Conservation (phyloP, 106 monocot species). For the Acanthochlamys bracteata region DNA sequence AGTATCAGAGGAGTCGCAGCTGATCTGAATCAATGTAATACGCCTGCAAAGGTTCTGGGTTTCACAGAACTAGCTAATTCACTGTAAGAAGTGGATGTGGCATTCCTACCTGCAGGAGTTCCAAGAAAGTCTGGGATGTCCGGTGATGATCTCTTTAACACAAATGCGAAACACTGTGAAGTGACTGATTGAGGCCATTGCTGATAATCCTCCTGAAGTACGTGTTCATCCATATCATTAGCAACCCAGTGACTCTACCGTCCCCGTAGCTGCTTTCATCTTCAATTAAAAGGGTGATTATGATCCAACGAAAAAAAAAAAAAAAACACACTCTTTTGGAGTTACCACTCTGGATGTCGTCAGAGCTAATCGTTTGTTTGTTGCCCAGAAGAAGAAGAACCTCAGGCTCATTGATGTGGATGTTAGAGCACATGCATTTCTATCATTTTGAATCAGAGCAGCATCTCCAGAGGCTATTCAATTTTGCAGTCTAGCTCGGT, state of each 20-base stretch:
- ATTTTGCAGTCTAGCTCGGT: constrained; percentile 12
- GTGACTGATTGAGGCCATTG: constrained; percentile 42
- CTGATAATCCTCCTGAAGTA: constrained; percentile 54
- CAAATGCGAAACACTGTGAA: constrained; percentile 47
- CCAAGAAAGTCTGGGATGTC: constrained; percentile 59
- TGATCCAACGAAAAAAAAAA: constrained; percentile 50
- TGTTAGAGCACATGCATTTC: constrained; percentile 5
- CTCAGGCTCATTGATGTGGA: constrained; percentile 50
- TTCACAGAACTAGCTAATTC: constrained; percentile 49
- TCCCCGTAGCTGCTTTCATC: constrained; percentile 53
- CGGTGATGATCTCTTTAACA: constrained; percentile 49
- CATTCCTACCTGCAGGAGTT: constrained; percentile 64
- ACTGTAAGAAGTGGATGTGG: constrained; percentile 52
- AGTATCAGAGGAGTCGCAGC: constrained; percentile 43
- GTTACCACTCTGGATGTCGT: constrained; percentile 64
- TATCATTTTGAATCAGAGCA: background rate
- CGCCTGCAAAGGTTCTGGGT: constrained; percentile 37
- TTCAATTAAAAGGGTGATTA: constrained; percentile 46
- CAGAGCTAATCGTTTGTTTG: constrained; percentile 57
- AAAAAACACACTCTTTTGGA: constrained; percentile 43
- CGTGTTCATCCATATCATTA: constrained; percentile 56
- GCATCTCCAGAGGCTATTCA: constrained; percentile 1
- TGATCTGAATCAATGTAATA: constrained; percentile 50
- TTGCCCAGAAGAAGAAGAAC: constrained; percentile 49
- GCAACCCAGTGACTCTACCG: constrained; percentile 69